phyloP scores from a whole-genome alignment of 75 land plant genomes.

The Selaginella moellendorffii region DNA sequence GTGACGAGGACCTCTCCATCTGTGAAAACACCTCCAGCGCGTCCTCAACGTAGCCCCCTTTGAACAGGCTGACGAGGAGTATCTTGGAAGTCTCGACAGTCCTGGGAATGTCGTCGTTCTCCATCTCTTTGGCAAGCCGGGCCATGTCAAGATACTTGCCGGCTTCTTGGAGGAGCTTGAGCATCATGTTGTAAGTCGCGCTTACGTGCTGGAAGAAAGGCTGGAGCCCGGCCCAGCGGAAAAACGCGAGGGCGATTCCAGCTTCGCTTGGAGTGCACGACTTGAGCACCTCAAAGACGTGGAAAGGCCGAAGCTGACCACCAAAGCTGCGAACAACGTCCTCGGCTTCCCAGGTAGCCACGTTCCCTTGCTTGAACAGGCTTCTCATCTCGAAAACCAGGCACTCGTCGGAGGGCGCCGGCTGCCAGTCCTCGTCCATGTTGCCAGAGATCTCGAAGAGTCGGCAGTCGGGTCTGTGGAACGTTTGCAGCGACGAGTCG shows the following conservation, averaged over 20 bases:
- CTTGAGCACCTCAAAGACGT: background rate
- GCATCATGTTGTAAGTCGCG: background rate
- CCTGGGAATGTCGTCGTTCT: background rate
- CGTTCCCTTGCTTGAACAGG: constrained; percentile 2
- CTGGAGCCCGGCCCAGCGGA: background rate
- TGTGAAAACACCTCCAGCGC: background rate
- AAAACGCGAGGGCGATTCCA: background rate
- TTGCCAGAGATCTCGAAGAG: background rate
- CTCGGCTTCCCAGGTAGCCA: constrained; percentile 4
- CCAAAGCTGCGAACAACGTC: constrained; percentile 2
- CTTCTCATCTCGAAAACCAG: background rate
- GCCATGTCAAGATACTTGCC: background rate
- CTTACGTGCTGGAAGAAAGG: background rate
- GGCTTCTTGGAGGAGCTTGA: background rate
- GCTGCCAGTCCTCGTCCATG: constrained; percentile 4
- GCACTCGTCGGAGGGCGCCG: background rate
- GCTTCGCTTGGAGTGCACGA: background rate
- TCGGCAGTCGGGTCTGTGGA: background rate
- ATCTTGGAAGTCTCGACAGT: background rate
- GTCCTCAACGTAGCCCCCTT: background rate
- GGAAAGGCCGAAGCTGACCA: background rate
- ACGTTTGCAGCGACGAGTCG: background rate
- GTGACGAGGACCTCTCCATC: background rate
- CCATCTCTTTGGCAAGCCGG: background rate
- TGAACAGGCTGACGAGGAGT: background rate